Evolutionary conservation across 108 stramenopile species (phyloP), one percentile per base, ranked within the genome.

Genomic region (Skeletonema potamos): DNA sequence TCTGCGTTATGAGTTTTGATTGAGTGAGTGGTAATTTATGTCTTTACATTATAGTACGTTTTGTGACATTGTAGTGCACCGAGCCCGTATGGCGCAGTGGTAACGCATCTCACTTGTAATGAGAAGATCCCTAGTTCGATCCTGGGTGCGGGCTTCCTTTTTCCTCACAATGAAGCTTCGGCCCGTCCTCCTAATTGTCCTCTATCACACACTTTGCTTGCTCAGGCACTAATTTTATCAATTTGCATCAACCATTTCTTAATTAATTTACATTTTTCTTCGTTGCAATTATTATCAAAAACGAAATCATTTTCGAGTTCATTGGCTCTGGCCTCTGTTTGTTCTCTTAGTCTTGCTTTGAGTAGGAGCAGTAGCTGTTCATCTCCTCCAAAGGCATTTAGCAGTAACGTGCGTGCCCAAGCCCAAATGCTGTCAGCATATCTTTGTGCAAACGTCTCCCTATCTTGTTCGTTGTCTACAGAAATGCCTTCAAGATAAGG

Each of bases 51-150:
- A n/a, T n/a, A n/a, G n/a, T n/a, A n/a, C n/a, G n/a, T n/a, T n/a
- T n/a, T n/a, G n/a, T 34, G 34, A 34, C 34, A 7, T 4, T 6
- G 7, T 7, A 4, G 15, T 44, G 11, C 43, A 44, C 17, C 55
- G 17, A 46, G 85, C 85, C 79, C 55, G 81, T 70, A 66, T 85
- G 82, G 85, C 85, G 72, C 77, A 85, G 85, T 82, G 85, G 82
- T 72, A 85, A 83, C 72, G 85, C 85, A 85, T 85, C 78, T 83
- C 82, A 85, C 85, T 85, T 85, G 85, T 85, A 85, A 85, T 85
- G 82, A 83, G 78, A 85, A 85, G 85, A 83, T 85, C 84, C 82
- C 64, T 56, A 72, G 84, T 85, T 85, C 84, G 66, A 85, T 75
- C 79, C 84, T 68, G 66, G 64, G 82, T 59, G 78, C 60, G 60